These are phyloP conservation scores for Marchantia polymorpha DNA, from an alignment of 225 moss, liverwort and hornwort species.

Conservation along the genomic window DNA sequence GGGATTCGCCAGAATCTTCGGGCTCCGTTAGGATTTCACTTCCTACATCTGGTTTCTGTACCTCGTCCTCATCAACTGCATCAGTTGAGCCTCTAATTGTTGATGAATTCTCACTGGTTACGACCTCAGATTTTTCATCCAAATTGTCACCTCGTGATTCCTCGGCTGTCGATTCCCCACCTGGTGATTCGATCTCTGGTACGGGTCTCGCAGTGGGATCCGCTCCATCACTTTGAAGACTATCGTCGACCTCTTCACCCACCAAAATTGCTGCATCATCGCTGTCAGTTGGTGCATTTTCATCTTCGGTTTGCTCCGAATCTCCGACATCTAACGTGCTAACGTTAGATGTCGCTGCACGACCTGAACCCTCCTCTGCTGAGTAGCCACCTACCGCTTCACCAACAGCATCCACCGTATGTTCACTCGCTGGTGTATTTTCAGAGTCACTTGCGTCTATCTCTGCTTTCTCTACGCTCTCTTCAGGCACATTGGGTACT, in stretches of 20 bases:
- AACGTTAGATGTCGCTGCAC: background rate
- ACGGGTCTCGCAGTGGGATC: background rate
- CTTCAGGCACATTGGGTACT: background rate
- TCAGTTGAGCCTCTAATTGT: background rate
- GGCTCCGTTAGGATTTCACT: background rate
- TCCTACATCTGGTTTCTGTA: background rate
- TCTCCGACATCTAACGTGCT: background rate
- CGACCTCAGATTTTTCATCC: background rate
- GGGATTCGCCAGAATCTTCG: background rate
- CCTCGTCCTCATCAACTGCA: too few species aligned
- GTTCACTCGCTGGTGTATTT: background rate
- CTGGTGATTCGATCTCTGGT: background rate
- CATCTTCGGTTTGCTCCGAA: background rate
- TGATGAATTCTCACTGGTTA: background rate
- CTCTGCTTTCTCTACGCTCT: background rate
- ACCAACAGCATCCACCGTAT: background rate
- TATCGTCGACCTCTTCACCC: background rate
- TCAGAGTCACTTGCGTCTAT: background rate
- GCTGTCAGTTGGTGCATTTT: background rate
- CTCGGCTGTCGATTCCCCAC: background rate
- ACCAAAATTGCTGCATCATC: background rate
- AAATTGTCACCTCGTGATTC: background rate
- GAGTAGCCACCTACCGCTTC: background rate
- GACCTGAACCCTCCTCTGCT: background rate
- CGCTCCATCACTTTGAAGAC: background rate